Base-by-base conservation (phyloP, 768 basidiomycete species). In the Phylloporus sp. region DNA sequence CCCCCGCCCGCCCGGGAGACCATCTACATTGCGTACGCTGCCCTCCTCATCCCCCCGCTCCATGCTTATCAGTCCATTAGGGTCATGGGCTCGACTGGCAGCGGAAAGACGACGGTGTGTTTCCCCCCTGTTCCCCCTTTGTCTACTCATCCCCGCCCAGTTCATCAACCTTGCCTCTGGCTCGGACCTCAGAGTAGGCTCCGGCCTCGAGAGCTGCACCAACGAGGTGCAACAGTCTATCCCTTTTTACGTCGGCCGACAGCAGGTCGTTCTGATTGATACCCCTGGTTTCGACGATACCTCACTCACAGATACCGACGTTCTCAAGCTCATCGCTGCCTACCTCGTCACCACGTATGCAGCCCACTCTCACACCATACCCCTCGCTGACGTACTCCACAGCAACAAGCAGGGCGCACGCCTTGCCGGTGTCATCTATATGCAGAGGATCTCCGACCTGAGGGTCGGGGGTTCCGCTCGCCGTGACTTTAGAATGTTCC, bases 251-350 rank as follows among this genome's bases (percentile, higher is more conserved):
- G 34, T 68, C 13, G 59, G 59, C 46, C 73, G 72, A 6, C 67
- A 68, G 9, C 63, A 54, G n/a, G 70, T 84, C 29, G 68, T 71
- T 12, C 64, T 85, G 26, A 73, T 85, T 47, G 83, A 85, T 54
- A 84, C 82, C 0, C 82, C 82, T 7, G 82, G 82, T 1, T 84
- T 83, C 57, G 82, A 83, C 60, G 80, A 83, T 53, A 78, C 80
- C 4, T 59, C 47, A 26, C 61, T 71, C 53, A 78, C 74, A 31
- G 80, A 82, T 54, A 73, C 74, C 1, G 79, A 78, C 31, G 72
- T 82, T 26, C 56, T 82, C 34, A 73, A 70, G 39, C 73, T 78
- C 72, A 80, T 81, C 24, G 75, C 80, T 52, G 74, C 41, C 16
- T 69, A 69, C 58, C 53, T 69, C 3, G 63, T 65, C 54, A 54